phyloP scores from a whole-genome alignment of 306 rosid genomes.

The Inga leiocalycina region DNA sequence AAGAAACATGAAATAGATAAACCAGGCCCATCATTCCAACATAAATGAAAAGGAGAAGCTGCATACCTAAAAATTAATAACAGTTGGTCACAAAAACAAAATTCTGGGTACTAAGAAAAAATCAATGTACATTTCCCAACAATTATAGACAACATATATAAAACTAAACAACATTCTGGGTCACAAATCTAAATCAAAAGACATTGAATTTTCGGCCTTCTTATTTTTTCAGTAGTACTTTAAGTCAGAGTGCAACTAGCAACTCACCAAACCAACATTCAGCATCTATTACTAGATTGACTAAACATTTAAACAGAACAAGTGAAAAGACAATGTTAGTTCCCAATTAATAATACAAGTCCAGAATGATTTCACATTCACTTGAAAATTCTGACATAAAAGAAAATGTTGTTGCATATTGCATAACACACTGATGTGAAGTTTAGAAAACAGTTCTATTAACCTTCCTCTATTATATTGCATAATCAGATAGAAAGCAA shows the following conservation, averaged over 20 bases:
- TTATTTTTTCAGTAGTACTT: neutral
- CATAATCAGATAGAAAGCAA: too few relatives aligned
- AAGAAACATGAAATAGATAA: neutral
- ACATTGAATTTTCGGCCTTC: neutral
- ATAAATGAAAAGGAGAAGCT: neutral
- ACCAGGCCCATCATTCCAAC: neutral
- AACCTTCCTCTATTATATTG: neutral
- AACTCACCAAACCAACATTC: neutral
- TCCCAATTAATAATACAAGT: neutral
- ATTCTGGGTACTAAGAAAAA: neutral
- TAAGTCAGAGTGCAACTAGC: neutral
- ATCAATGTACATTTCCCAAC: neutral
- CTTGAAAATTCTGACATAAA: neutral
- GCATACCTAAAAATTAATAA: neutral
- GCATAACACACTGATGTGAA: neutral
- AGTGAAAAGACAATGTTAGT: neutral
- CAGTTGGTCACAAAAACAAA: neutral
- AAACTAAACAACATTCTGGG: neutral
- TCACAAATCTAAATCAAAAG: neutral
- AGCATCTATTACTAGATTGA: neutral
- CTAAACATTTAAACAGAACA: neutral
- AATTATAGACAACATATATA: neutral
- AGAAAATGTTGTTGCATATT: neutral
- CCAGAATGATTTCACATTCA: neutral
- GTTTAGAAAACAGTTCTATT: neutral